Base-by-base conservation (phyloP, 2,329 filamentous ascomycete species). In the Blastomyces emzantsi region DNA sequence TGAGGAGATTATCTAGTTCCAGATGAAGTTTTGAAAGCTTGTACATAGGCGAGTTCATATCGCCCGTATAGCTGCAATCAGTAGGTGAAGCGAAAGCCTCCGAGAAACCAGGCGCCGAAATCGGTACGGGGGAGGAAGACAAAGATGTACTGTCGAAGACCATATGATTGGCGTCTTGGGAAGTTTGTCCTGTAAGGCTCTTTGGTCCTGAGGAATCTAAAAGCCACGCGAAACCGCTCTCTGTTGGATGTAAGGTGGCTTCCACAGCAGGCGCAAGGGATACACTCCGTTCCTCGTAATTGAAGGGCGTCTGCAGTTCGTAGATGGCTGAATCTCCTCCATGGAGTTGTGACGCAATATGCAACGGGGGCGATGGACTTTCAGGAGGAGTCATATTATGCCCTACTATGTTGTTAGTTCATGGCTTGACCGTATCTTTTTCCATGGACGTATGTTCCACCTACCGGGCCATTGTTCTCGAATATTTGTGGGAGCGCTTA, bases 21-120 rank as follows among this genome's bases (percentile, higher is more conserved):
- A 22, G 19, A 39, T 57, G 54, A 30, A 57, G 54, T 3, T 39
- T 57, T 57, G 54, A 57, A 11, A 57, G 54, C 54, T 57, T 43
- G 41, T 43, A 43, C 41, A 43, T 15, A 17, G 41, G 41, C 41
- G 41, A 15, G 15, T 43, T 43, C 17, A 17, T 43, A 43, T 43
- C 33, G 1, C 11, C 17, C 33, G 7, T 39, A 11, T 11, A 33
- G 33, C 33, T 25, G 11, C 41, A 43, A 17, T 43, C 41, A 43
- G 15, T 43, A 43, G 41, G 41, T 6, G 41, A 43, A 43, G 3
- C 19, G 15, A 30, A 52, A 30, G n/a, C 2, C 3, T 52, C 25
- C 11, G 49, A 25, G n/a, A 52, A 52, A 30, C 15, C 6, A 17
- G 49, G 49, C 25, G 25, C 25, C 15, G 22, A 25, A 25, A 17